Percentiles rank a stretch among this genome's conserved stretches.
Conservation (phyloP, 805 yeast species). For the Zygoascus ofunaensis region DNA sequence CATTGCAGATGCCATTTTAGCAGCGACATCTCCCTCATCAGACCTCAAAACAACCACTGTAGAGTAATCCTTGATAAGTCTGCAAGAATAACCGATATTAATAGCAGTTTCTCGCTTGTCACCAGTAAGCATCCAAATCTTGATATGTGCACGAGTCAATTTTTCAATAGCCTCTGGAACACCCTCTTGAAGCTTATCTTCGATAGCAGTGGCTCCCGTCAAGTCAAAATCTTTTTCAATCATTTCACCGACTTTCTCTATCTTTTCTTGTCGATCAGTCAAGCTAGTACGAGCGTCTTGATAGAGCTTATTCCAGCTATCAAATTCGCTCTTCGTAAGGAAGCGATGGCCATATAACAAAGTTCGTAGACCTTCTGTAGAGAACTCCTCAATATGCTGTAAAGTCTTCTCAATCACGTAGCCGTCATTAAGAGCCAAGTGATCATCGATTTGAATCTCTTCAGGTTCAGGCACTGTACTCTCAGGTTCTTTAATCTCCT, state of each 20-base stretch:
- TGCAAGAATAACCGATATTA: slow-evolving; percentile 91
- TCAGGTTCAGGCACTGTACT: not conserved
- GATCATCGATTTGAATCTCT: slow-evolving; percentile 36
- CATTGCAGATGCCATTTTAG: slow-evolving; percentile 65
- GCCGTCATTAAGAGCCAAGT: slow-evolving; percentile 58
- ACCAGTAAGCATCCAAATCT: slow-evolving; percentile 97
- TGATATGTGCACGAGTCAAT: slow-evolving; percentile 84
- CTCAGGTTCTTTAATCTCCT: not conserved
- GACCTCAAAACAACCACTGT: slow-evolving; percentile 64
- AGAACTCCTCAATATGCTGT: slow-evolving; percentile 86
- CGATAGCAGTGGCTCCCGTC: slow-evolving; percentile 93
- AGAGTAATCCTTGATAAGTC: slow-evolving; percentile 85
- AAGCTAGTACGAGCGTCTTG: slow-evolving; percentile 70
- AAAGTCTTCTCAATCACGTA: slow-evolving; percentile 74
- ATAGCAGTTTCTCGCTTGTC: slow-evolving; percentile 98
- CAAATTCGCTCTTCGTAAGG: slow-evolving; percentile 51
- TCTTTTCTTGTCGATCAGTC: slow-evolving; percentile 50
- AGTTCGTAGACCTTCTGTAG: slow-evolving; percentile 91
- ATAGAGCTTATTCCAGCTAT: slow-evolving; percentile 58
- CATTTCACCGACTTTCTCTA: slow-evolving; percentile 63
- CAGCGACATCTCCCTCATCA: slow-evolving; percentile 47
- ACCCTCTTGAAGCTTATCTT: slow-evolving; percentile 94
- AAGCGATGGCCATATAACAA: slow-evolving; percentile 73
- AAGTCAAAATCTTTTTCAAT: slow-evolving; percentile 64
- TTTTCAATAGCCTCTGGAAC: slow-evolving; percentile 92